Evolutionary conservation across 306 rosid genomes (phyloP), one percentile per base, ranked within the genome.

Genomic region (Prunus padus): DNA sequence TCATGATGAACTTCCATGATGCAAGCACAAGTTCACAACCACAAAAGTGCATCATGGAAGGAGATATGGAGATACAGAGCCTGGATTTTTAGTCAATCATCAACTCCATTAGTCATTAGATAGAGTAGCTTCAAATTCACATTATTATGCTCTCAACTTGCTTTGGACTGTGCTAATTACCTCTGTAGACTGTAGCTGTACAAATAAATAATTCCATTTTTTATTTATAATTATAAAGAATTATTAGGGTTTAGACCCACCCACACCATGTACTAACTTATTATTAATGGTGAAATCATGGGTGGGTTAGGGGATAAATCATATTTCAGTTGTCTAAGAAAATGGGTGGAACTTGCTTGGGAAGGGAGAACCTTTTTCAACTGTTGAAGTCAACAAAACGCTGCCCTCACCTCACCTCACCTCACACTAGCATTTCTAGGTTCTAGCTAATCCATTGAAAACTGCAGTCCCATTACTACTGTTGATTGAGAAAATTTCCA

Each of bases 181-280:
- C 0, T 37, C 42, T 37, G 42, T 37, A 37, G 9, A 33, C 40
- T 37, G 42, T 7, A 37, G 42, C 42, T 6, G 9, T 37, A 37
- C 42, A 8, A 7, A 37, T 37, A 7, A 37, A 7, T 37, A 37
- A 37, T 37, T 37, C 9, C 2, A 37, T 6, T 37, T 37, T 37
- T 37, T 6, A 37, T 37, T 37, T 37, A 37, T 37, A 37, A 37
- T 6, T 37, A 37, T 37, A 37, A n/a, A n/a, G n/a, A n/a, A n/a
- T n/a, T n/a, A n/a, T n/a, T n/a, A n/a, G n/a, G n/a, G n/a, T n/a
- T n/a, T n/a, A 66, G 66, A 71, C 87, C 82, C 88, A 76, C 79
- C 66, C 87, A 79, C 88, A 76, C 81, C 66, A 51, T 57, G 67
- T 66, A 49, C 61, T 37, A 37, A 37, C 37, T 33, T 33, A 33